Percentiles rank a stretch among this genome's conserved stretches.
phyloP scores from a whole-genome alignment of 1,139 yeast species.

The Scheffersomyces illinoinensis region DNA sequence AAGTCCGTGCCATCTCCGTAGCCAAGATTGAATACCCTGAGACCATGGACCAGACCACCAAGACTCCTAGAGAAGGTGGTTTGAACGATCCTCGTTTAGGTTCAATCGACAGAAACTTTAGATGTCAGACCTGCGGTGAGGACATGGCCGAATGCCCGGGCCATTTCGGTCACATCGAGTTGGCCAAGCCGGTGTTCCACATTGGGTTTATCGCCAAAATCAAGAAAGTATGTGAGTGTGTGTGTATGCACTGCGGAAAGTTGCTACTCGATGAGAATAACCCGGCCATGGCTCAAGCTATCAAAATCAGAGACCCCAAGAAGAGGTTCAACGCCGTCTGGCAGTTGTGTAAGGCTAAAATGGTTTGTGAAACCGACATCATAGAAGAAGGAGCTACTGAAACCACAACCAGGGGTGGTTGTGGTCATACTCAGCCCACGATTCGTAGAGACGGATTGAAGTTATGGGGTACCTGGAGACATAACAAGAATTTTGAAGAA shows the following conservation, averaged over 20 bases:
- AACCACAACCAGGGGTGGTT: slow-evolving; percentile 80
- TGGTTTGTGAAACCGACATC: slow-evolving; percentile 91
- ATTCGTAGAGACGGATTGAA: slow-evolving; percentile 95
- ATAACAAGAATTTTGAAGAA: slow-evolving; percentile 74
- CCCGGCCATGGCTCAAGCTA: slow-evolving; percentile 85
- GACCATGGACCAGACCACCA: slow-evolving; percentile 96
- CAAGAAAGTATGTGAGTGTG: slow-evolving; percentile 93
- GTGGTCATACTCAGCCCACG: slow-evolving; percentile 97
- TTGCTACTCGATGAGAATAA: slow-evolving; percentile 82
- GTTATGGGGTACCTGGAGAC: slow-evolving; percentile 97
- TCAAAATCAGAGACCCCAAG: slow-evolving; percentile 89
- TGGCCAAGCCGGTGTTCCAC: slow-evolving; percentile 98
- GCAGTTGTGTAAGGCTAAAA: slow-evolving; percentile 86
- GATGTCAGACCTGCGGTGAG: slow-evolving; percentile 99
- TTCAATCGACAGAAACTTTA: slow-evolving; percentile 92
- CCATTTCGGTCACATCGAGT: slow-evolving; percentile 97
- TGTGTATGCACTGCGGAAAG: slow-evolving; percentile 98
- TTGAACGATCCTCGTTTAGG: slow-evolving; percentile 96
- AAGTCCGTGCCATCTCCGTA: slow-evolving; percentile 93
- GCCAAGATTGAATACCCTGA: slow-evolving; percentile 98
- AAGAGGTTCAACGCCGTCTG: slow-evolving; percentile 96
- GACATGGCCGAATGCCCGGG: slow-evolving; percentile 99
- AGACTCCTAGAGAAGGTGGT: slow-evolving; percentile 95
- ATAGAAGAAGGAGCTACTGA: slow-evolving; percentile 53
- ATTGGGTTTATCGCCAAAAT: slow-evolving; percentile 93